Percentiles rank a stretch among this genome's conserved stretches.
phyloP scores from a whole-genome alignment of 2,329 filamentous ascomycete genomes.

The Fonsecaea erecta region DNA sequence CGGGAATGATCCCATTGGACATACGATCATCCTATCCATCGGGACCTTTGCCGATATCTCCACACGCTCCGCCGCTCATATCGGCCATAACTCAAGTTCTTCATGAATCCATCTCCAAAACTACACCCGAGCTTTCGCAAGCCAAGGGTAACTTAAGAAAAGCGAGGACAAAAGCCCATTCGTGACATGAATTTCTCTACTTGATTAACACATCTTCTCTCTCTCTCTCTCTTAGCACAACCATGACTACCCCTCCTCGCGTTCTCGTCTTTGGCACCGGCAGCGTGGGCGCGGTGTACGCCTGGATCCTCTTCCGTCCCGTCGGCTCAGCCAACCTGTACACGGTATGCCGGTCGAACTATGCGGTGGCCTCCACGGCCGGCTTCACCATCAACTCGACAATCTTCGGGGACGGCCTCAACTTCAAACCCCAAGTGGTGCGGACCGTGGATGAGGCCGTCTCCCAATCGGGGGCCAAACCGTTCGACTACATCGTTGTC shows the following conservation, averaged over 20 bases:
- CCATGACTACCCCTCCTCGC: constrained; percentile 31
- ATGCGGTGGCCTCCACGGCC: constrained; percentile 35
- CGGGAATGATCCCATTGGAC: neutral
- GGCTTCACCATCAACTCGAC: constrained; percentile 41
- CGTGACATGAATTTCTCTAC: neutral
- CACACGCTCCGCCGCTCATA: neutral
- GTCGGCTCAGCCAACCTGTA: constrained; percentile 37
- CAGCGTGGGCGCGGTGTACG: constrained; percentile 42
- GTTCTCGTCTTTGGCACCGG: constrained; percentile 44
- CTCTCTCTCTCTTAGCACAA: constrained; percentile 1
- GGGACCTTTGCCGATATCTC: constrained; percentile 4
- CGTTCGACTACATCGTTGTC: constrained; percentile 56
- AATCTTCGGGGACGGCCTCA: constrained; percentile 37
- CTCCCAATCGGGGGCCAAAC: constrained; percentile 18
- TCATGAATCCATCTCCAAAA: neutral
- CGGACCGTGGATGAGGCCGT: constrained; percentile 36
- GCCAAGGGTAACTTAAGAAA: neutral
- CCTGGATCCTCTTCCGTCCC: constrained; percentile 40
- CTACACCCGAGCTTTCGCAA: neutral
- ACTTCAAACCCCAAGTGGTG: constrained; percentile 37
- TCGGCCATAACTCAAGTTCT: neutral
- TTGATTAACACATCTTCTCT: too few species aligned
- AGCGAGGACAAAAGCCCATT: neutral
- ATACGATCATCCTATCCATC: neutral
- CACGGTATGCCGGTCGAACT: constrained; percentile 44